A percentile compares a stretch with the other conserved stretches of the same genome.
phyloP scores from a whole-genome alignment of 495 filamentous ascomycete genomes.

The Pyrenula massariospora region DNA sequence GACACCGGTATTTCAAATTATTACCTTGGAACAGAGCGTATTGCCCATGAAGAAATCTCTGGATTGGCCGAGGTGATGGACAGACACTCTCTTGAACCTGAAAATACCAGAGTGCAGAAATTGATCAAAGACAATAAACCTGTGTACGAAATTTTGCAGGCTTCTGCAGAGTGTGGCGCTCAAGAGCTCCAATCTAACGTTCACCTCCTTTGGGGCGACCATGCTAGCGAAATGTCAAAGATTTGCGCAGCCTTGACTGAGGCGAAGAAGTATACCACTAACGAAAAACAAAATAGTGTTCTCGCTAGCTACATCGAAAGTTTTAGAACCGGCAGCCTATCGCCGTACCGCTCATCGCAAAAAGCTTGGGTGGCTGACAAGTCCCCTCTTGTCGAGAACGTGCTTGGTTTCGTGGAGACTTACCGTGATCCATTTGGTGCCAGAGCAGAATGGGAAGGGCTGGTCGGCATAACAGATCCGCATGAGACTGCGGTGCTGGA shows the following conservation, averaged over 20 bases:
- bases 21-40: conserved; percentile 13
- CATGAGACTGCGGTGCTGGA: conserved; percentile 21
- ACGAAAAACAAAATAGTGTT: conserved; percentile 14
- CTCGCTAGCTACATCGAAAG: conserved; percentile 18
- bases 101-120: conserved; percentile 20
- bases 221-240: conserved; percentile 12
- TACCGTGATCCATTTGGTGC: conserved; percentile 35
- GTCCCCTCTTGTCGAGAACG: conserved; percentile 25
- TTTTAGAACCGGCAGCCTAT: conserved; percentile 23
- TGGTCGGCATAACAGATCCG: conserved; percentile 29
- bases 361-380: conserved; percentile 29
- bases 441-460: conserved; percentile 32
- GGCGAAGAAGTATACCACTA: conserved; percentile 19
- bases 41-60: conserved; percentile 12
- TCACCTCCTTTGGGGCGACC: conserved; percentile 13
- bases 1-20: conserved; percentile 12
- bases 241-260: conserved; percentile 9
- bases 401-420: conserved; percentile 36
- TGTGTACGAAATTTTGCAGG: conserved; percentile 17
- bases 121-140: neutral
- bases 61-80: conserved; percentile 9
- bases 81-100: conserved; percentile 11
- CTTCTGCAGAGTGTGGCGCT: conserved; percentile 10
- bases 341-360: conserved; percentile 23
- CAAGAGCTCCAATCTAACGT: conserved; percentile 1